A percentile compares a stretch with the other conserved stretches of the same genome.
Conservation (phyloP, 345 rosid genomes). For the Eucalyptus regnans region DNA sequence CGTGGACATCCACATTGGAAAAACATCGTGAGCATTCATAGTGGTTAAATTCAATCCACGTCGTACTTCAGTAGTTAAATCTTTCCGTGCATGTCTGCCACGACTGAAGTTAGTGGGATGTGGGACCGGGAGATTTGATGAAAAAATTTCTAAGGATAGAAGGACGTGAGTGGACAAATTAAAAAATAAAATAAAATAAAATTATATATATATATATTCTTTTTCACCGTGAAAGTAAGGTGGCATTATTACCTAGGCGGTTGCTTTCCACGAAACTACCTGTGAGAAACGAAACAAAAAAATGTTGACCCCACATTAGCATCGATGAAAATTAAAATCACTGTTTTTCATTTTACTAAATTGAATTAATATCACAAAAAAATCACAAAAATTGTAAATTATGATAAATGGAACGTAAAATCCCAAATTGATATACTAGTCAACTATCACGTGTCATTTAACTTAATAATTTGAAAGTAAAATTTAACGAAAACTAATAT, state of each 20-base stretch:
- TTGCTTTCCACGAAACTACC: background rate
- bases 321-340: background rate
- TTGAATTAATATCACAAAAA: too few relatives aligned
- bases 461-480: too few relatives aligned
- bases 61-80: background rate
- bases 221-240: too few relatives aligned
- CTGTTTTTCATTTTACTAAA: background rate
- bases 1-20: background rate
- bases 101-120: background rate
- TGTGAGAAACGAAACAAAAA: background rate
- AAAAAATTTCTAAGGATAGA: background rate
- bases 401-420: too few relatives aligned
- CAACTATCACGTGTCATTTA: too few relatives aligned
- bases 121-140: background rate
- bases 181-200: too few relatives aligned
- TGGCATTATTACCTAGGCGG: background rate
- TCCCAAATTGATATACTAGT: accelerated
- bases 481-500: too few relatives aligned
- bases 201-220: too few relatives aligned
- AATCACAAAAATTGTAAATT: too few relatives aligned
- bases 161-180: background rate
- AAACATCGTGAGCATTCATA: background rate
- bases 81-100: background rate
- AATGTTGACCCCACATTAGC: background rate
- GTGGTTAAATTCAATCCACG: background rate